Conservation (phyloP, 2,329 filamentous ascomycete species). For the Fusarium tanahbumbuense region DNA sequence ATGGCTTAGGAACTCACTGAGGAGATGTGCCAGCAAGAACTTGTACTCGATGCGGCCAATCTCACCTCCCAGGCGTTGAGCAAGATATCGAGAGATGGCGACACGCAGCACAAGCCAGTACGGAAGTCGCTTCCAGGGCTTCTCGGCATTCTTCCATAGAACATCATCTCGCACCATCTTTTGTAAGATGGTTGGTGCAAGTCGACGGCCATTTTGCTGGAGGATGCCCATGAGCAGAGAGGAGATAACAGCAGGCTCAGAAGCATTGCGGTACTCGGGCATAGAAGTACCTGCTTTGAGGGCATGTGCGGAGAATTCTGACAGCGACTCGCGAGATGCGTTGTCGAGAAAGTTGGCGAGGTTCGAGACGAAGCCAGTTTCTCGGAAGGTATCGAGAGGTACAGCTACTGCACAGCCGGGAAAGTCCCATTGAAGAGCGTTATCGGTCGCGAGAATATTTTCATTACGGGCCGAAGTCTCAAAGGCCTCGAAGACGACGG, state of each 20-base stretch:
- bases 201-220: constrained; percentile 62
- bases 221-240: constrained; percentile 71
- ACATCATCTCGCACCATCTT: constrained; percentile 74
- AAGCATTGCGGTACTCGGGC: constrained; percentile 68
- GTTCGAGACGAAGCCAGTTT: constrained; percentile 42
- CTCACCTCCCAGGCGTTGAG: constrained; percentile 49
- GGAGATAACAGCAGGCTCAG: constrained; percentile 68
- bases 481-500: constrained; percentile 65
- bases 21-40: constrained; percentile 61
- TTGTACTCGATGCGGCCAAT: constrained; percentile 63
- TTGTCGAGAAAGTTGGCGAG: constrained; percentile 67
- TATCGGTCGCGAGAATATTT: constrained; percentile 62
- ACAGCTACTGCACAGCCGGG: constrained; percentile 65
- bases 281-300: constrained; percentile 63
- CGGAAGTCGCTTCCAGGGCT: constrained; percentile 72
- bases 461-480: constrained; percentile 67
- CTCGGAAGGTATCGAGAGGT: constrained; percentile 47
- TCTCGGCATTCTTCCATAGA: constrained; percentile 58
- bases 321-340: constrained; percentile 64
- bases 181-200: constrained; percentile 55
- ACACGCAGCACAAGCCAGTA: constrained; percentile 74
- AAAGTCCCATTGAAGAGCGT: constrained; percentile 69
- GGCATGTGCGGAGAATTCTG: constrained; percentile 63
- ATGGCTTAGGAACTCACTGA: constrained; percentile 61
- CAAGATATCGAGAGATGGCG: constrained; percentile 64